phyloP scores from a whole-genome alignment of 306 rosid species.

The Pyrus communis region DNA sequence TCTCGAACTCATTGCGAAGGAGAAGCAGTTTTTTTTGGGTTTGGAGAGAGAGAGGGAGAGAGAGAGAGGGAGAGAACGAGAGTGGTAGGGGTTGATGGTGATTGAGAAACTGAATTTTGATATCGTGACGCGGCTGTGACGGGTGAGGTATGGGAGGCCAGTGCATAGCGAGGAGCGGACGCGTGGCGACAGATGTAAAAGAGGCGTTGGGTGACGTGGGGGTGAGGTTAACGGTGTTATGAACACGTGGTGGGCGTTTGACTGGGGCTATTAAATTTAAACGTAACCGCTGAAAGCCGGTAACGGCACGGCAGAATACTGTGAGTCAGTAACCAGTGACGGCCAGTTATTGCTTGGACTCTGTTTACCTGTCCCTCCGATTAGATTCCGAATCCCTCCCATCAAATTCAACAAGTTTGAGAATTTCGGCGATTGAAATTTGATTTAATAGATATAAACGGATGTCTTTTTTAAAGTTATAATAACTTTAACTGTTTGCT shows the following conservation, averaged over 20 bases:
- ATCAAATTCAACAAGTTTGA: no score
- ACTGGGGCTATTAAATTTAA: neutral
- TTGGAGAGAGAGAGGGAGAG: neutral
- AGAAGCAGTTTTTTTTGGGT: neutral
- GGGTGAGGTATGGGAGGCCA: neutral
- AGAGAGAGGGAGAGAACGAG: neutral
- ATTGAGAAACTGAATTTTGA: neutral
- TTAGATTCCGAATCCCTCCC: no score
- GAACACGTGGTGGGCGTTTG: neutral
- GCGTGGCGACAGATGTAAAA: neutral
- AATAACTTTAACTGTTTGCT: no score
- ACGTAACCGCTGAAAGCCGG: neutral
- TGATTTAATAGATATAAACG: no score
- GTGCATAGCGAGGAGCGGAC: neutral
- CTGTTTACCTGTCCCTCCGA: no score
- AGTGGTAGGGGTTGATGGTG: neutral
- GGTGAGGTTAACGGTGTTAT: neutral
- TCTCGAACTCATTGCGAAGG: constrained; percentile 9
- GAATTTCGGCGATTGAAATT: no score
- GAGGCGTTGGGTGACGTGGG: neutral
- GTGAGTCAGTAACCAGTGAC: neutral
- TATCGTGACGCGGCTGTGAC: neutral
- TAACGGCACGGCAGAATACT: neutral
- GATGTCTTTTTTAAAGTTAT: no score
- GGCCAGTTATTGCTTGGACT: neutral